A percentile compares a stretch with the other conserved stretches of the same genome.
Evolutionary conservation across 2,329 filamentous ascomycete genomes (phyloP).

Genomic region (Colletotrichum noveboracense): DNA sequence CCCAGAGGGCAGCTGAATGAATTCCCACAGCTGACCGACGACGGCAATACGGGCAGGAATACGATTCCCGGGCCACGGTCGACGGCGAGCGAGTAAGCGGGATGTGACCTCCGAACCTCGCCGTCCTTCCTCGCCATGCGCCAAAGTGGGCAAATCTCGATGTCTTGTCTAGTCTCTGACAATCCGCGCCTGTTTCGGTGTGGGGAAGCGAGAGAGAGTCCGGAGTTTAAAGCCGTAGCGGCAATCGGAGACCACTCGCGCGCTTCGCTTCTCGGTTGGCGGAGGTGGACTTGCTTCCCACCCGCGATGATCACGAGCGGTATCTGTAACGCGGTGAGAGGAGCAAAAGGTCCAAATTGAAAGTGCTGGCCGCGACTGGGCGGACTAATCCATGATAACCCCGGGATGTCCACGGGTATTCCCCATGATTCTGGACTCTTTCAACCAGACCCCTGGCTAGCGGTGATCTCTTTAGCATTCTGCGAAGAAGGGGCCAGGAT

Average conservation of each 20-base stretch:
- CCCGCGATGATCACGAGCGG: background rate
- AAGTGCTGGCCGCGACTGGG: background rate
- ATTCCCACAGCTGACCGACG: background rate
- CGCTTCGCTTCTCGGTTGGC: background rate
- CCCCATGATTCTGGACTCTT: background rate
- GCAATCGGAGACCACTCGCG: background rate
- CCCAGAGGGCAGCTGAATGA: background rate
- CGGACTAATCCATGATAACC: background rate
- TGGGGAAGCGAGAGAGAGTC: background rate
- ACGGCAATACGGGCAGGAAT: background rate
- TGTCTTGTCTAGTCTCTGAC: background rate
- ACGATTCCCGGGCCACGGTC: background rate
- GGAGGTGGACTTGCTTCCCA: background rate
- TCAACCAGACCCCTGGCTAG: background rate
- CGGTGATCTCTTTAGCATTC: background rate
- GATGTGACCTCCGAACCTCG: background rate
- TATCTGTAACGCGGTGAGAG: background rate
- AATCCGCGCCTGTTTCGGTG: slow-evolving; percentile 12
- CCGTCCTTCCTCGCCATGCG: background rate
- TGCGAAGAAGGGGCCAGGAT: background rate
- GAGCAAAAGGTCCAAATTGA: background rate
- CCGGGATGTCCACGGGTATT: background rate
- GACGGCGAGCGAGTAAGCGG: background rate
- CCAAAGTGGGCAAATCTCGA: slow-evolving; percentile 3
- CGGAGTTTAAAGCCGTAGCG: background rate